Percentiles rank a stretch among this genome's conserved stretches.
Conservation (phyloP, 352 stramenopile genomes). For the Phytopythium oedochilum region DNA sequence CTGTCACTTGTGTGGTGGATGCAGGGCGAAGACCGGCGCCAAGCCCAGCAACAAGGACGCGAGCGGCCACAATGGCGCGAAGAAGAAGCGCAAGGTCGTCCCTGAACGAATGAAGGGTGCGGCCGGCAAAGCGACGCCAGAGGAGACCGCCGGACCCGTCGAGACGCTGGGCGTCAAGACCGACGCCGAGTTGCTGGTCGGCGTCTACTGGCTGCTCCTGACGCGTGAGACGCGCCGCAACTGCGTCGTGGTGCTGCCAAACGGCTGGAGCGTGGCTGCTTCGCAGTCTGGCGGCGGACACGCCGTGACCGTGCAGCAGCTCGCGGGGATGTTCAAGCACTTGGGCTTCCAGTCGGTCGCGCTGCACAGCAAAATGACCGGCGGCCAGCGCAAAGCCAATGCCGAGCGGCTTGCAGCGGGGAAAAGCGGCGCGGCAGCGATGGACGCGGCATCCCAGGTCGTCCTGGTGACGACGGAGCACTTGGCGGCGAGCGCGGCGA, state of each 20-base stretch:
- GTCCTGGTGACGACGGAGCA: conserved; percentile 66
- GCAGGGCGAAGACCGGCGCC: neutral
- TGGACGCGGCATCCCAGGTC: conserved; percentile 13
- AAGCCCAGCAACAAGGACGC: neutral
- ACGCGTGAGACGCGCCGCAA: conserved; percentile 28
- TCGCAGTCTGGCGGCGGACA: neutral
- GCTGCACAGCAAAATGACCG: conserved; percentile 68
- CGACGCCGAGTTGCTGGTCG: conserved; percentile 33
- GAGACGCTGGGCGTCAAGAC: conserved; percentile 25
- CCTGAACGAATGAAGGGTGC: conserved; percentile 12
- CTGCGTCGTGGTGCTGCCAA: conserved; percentile 49
- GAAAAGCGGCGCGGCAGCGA: neutral
- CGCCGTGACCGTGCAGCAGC: conserved; percentile 12
- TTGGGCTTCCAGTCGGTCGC: conserved; percentile 55
- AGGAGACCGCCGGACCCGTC: conserved; percentile 6
- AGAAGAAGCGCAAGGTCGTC: neutral
- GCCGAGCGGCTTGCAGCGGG: conserved; percentile 31
- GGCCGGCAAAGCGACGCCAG: conserved; percentile 4
- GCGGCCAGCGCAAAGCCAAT: conserved; percentile 42
- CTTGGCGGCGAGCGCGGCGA: conserved; percentile 28
- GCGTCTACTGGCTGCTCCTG: conserved; percentile 58
- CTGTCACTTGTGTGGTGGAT: neutral
- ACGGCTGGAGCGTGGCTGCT: conserved; percentile 10
- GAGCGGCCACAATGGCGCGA: neutral
- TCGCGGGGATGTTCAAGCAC: conserved; percentile 47